phyloP scores from a whole-genome alignment of 1,139 yeast species.

The Hansenula sp. region DNA sequence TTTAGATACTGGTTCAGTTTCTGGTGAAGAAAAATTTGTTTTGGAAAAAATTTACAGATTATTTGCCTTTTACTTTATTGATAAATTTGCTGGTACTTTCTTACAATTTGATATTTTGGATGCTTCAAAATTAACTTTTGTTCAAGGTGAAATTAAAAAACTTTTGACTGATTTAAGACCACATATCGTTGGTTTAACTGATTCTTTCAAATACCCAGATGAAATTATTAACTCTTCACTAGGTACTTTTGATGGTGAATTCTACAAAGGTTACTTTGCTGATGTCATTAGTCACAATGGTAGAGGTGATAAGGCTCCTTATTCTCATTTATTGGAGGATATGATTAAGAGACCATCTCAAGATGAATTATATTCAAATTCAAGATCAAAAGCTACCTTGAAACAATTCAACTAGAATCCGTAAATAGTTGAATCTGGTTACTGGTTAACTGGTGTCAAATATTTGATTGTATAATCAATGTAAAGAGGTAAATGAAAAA shows the following conservation, averaged over 20 bases:
- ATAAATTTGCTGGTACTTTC: constrained; percentile 73
- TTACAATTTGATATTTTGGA: constrained; percentile 59
- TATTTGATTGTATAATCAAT: too few species aligned
- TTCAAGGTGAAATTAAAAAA: constrained; percentile 42
- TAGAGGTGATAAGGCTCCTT: constrained; percentile 55
- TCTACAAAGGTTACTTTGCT: constrained; percentile 74
- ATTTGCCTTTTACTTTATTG: constrained; percentile 70
- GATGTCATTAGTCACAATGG: constrained; percentile 45
- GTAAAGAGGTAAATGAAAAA: too few species aligned
- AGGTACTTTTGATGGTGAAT: constrained; percentile 82
- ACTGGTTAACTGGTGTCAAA: too few species aligned
- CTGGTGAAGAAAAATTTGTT: constrained; percentile 30
- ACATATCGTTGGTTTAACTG: constrained; percentile 79
- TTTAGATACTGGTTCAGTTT: constrained; percentile 19
- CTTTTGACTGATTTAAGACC: constrained; percentile 53
- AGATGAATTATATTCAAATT: constrained; percentile 15
- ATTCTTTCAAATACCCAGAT: constrained; percentile 83
- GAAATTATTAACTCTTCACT: constrained; percentile 81
- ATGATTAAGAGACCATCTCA: constrained; percentile 45
- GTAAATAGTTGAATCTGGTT: too few species aligned
- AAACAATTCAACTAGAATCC: too few species aligned
- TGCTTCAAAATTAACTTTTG: constrained; percentile 39
- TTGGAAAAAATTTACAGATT: constrained; percentile 48
- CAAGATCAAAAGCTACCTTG: constrained; percentile 19
- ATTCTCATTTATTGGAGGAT: constrained; percentile 43